Base-by-base conservation (phyloP, 2,329 filamentous ascomycete species). In the Ophiostoma sp. region DNA sequence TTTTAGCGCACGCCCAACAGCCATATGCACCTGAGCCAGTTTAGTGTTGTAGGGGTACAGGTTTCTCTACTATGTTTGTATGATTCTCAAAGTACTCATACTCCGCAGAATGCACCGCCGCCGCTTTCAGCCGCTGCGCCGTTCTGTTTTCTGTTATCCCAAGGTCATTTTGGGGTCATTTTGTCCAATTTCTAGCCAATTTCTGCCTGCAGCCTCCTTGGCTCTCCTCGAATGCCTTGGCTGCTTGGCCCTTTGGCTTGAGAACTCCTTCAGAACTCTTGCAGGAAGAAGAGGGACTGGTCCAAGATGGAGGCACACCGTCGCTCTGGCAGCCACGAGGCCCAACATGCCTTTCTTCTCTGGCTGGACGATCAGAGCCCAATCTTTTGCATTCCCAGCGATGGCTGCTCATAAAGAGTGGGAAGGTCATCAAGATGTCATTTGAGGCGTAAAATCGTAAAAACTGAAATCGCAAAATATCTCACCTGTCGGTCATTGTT, bases 311-410 rank as follows among this genome's bases (percentile, higher is more conserved):
- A 19, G 57, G 28, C 31, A 61, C 36, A 42, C 61, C 36, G 61
- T 66, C 61, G 61, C 61, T 66, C 61, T 66, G 61, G 61, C 61
- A 66, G 61, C 61, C 61, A 64, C 61, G 61, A 45, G 61, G 59
- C 36, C 36, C 36, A 66, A 28, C 64, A 52, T 52, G 42, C 64
- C 64, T 69, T 9, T 6, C 64, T 19, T 48, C 19, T n/a, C 28
- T 52, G 42, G 64, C 63, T 11, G 25, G 42, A 25, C 19, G 42
- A 48, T 48, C 25, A 69, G 17, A 17, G n/a, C 36, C 36, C 33
- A 42, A n/a, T 36, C 36, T 45, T 28, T 33, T 25, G 36, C 36
- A 64, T 64, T 64, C 59, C 33, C 3, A 15, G 12, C 3, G 33
- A 22, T 42, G 33, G 61, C 61, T 66, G 15, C 15, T 19, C 15